Base-by-base conservation (phyloP, 2,329 filamentous ascomycete genomes). In the Colletotrichum sansevieriae region DNA sequence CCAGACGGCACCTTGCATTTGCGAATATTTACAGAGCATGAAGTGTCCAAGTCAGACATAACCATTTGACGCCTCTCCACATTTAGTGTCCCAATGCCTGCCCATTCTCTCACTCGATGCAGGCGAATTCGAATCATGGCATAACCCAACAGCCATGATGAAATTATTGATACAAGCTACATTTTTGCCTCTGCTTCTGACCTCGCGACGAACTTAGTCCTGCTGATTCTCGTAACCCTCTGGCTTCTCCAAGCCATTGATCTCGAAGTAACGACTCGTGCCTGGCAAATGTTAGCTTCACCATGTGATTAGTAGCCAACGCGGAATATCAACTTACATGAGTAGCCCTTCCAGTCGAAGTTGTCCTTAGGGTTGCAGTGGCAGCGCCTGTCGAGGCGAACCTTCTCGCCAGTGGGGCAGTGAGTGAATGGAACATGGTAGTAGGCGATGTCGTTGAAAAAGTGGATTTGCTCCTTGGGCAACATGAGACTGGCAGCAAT, bases 261-360 rank as follows among this genome's bases (percentile, higher is more conserved):
- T 80, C 52, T 98, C 92, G 78, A 92, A 98, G 84, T 87, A 99
- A 74, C 91, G 89, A 39, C 92, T 88, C 60, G 95, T 98, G 84
- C 93, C 93, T 95, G 69, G 6, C 35, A 29, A 2, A 20, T 3
- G 6, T 63, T 46, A 71, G 68, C 15, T 37, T 4, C 10, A 3
- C n/a, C 4, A n/a, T 46, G 6, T 9, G 9, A 6, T n/a, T 39
- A 12, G 3, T 12, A 8, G 2, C 12, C 8, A 3, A 20, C 10
- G 15, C 20, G 3, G 25, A 8, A 25, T 10, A 5, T 22, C 18
- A 61, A 84, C 93, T 85, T 88, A 97, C 95, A 98, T 79, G 94
- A 97, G 80, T 98, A 98, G 60, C 93, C 92, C 82, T 97, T 98
- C 97, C 97, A 99, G 82, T 99, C 96, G 85, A 99, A 99, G 84